Evolutionary conservation across 345 rosid species (phyloP).

Genomic region (Lenwebbia sp.): DNA sequence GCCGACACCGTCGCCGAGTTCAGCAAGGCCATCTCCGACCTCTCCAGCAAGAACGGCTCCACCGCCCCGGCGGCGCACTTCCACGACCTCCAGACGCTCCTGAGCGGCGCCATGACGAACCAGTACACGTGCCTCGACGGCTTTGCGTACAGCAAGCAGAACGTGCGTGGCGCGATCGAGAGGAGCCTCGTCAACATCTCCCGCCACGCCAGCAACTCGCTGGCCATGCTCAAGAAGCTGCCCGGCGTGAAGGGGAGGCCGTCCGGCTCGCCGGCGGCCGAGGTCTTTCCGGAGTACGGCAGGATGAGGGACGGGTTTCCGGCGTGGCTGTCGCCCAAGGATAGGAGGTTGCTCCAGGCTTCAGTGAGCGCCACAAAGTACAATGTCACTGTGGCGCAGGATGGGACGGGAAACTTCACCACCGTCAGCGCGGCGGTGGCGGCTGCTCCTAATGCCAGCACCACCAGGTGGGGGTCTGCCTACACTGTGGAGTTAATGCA

Average conservation of each 20-base stretch:
- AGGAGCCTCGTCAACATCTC: slow-evolving; percentile 37
- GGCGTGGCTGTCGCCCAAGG: slow-evolving; percentile 36
- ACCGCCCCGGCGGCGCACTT: slow-evolving; percentile 13
- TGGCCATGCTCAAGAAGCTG: slow-evolving; percentile 50
- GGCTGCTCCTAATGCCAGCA: slow-evolving; percentile 61
- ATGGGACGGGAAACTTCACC: slow-evolving; percentile 60
- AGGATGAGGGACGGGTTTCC: slow-evolving; percentile 43
- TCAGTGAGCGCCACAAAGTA: slow-evolving; percentile 16
- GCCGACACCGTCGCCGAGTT: slow-evolving; percentile 38
- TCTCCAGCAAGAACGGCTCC: slow-evolving; percentile 1
- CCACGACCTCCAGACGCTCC: slow-evolving; percentile 48
- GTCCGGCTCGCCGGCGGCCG: slow-evolving; percentile 3
- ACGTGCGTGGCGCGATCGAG: slow-evolving; percentile 31
- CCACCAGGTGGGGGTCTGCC: slow-evolving; percentile 34
- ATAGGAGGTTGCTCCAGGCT: slow-evolving; percentile 33
- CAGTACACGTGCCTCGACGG: slow-evolving; percentile 94
- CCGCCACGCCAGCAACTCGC: slow-evolving; percentile 52
- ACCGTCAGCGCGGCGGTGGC: slow-evolving; percentile 53
- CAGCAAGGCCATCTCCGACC: slow-evolving; percentile 26
- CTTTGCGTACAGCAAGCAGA: slow-evolving; percentile 29
- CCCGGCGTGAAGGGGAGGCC: slow-evolving; percentile 20
- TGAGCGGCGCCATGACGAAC: slow-evolving; percentile 73
- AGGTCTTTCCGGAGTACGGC: slow-evolving; percentile 28
- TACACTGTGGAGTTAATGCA: not conserved
- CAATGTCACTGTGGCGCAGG: slow-evolving; percentile 56